Evolutionary conservation across 306 rosid species (phyloP), one percentile per base, ranked within the genome.

Genomic region (Amphicarpaea edgeworthii): DNA sequence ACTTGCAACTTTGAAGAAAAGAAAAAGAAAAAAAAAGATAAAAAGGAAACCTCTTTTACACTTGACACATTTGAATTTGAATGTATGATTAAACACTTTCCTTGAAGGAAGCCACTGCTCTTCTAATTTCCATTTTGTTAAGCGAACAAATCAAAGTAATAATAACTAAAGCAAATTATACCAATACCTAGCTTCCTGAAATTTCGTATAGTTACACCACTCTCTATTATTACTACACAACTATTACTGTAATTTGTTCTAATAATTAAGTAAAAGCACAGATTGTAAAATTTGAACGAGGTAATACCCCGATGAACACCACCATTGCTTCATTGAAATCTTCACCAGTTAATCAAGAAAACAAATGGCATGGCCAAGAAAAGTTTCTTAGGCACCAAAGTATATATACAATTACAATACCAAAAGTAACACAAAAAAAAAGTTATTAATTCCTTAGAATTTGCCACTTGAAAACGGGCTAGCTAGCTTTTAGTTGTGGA

Each of bases 361-460:
- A 26, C 15, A 72, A 72, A 65, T 76, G 59, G 10, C 55, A 41
- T 67, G 50, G 21, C 63, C 73, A 61, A 62, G 24, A 59, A 54
- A 81, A 53, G 42, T 55, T 68, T 73, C 57, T 42, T 54, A 21
- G 66, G 28, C 76, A 77, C 47, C n/a, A 62, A 59, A 11, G 6
- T 77, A 72, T 82, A 40, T 73, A 40, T 73, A 66, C 73, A 66
- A 66, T 45, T 45, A 65, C 67, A 82, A 63, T 34, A 45, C 59
- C 43, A 70, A 63, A 77, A 34, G 9, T 51, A 45, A 66, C n/a
- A n/a, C n/a, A 43, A 81, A 45, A 28, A 28, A 43, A 81, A 45
- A 24, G 78, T 77, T 57, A 62, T 61, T 19, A 24, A 14, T 38
- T 21, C 45, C 30, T 51, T 11, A 72, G 46, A 68, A 68, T 15